A percentile compares a stretch with the other conserved stretches of the same genome.
Evolutionary conservation across 1,284 basidiomycete genomes (phyloP).

Genomic region (Afroboletus lepidellus): DNA sequence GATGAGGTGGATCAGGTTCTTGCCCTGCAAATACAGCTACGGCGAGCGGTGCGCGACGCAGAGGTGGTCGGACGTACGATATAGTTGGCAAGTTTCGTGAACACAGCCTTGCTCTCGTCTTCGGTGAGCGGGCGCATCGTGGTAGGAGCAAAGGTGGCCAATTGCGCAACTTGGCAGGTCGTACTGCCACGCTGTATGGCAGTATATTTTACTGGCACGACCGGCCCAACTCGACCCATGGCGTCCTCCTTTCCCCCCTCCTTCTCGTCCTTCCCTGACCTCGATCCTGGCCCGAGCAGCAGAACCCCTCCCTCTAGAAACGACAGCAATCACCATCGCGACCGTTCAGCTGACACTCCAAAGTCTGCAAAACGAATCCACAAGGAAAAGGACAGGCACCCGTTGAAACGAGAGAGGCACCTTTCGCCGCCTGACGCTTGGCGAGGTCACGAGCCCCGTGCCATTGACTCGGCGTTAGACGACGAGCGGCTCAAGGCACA

Average conservation of each 20-base stretch:
- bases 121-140: slow-evolving; percentile 82
- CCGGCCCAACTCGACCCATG: slow-evolving; percentile 32
- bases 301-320: slow-evolving; percentile 14
- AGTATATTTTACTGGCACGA: not conserved
- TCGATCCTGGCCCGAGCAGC: slow-evolving; percentile 39
- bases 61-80: slow-evolving; percentile 53
- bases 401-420: slow-evolving; percentile 29
- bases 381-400: slow-evolving; percentile 30
- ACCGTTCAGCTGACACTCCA: slow-evolving; percentile 18
- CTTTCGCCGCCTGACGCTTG: slow-evolving; percentile 18
- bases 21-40: slow-evolving; percentile 52
- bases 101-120: slow-evolving; percentile 84
- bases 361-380: slow-evolving; percentile 23
- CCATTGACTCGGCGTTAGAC: slow-evolving; percentile 22
- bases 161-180: not conserved
- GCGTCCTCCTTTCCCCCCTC: slow-evolving; percentile 58
- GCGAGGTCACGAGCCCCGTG: slow-evolving; percentile 14
- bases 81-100: slow-evolving; percentile 90
- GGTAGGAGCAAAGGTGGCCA: slow-evolving; percentile 8
- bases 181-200: slow-evolving; percentile 1
- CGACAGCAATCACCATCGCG: slow-evolving; percentile 14
- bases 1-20: slow-evolving; percentile 88
- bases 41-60: not conserved
- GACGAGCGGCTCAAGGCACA: slow-evolving; percentile 41
- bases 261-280: slow-evolving; percentile 65